These are phyloP conservation scores for Pythium apleroticum DNA, from an alignment of 352 stramenopile species.

Conservation along the genomic window DNA sequence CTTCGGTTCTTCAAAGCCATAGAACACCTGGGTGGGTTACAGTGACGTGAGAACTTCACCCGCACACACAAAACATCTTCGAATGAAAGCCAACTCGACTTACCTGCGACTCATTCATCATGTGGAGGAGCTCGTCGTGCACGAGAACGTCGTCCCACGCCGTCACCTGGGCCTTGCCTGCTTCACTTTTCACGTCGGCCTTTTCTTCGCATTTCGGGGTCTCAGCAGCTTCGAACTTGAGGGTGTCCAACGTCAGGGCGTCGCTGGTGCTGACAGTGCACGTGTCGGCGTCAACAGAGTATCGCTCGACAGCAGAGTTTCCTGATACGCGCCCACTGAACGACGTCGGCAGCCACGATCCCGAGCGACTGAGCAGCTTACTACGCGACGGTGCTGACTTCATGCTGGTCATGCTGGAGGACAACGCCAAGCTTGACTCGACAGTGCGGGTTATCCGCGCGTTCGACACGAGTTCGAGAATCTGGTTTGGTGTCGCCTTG, in stretches of 20 bases:
- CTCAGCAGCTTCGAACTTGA: conserved; percentile 1
- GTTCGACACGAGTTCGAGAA: conserved; percentile 59
- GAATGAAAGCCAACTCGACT: not conserved
- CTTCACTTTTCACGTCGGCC: not conserved
- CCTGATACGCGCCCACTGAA: conserved; percentile 18
- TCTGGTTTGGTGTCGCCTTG: conserved; percentile 46
- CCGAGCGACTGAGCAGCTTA: conserved; percentile 15
- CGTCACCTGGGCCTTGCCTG: conserved; percentile 11
- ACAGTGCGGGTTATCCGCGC: conserved; percentile 14
- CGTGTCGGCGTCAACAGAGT: not conserved
- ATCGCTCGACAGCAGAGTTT: not conserved
- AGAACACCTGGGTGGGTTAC: too few species aligned
- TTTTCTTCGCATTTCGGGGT: conserved; percentile 13
- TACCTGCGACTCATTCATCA: conserved; percentile 38
- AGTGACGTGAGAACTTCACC: not conserved
- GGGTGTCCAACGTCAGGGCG: conserved; percentile 7
- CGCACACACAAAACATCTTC: not conserved
- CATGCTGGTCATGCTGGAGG: not conserved
- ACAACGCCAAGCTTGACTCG: not conserved
- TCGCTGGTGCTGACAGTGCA: conserved; percentile 7
- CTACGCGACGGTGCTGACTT: conserved; percentile 1
- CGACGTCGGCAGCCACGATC: conserved; percentile 18
- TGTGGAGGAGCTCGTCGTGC: conserved; percentile 72
- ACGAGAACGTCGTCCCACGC: conserved; percentile 65
- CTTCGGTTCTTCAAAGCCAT: conserved; percentile 70